Base-by-base conservation (phyloP, 1,139 yeast genomes). In the Kodamaea anthophila region DNA sequence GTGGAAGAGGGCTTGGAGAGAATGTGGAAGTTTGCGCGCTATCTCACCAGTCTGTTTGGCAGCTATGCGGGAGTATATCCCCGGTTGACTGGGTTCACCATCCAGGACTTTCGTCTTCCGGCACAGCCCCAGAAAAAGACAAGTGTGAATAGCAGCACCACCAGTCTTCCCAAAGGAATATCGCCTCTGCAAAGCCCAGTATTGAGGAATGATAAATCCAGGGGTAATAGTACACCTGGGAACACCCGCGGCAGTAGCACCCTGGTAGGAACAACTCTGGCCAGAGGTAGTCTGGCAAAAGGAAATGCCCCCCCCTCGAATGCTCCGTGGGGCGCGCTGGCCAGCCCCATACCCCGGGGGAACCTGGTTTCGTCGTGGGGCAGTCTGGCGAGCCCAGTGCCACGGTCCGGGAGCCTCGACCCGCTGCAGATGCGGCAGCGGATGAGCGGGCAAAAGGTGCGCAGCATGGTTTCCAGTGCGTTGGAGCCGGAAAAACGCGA, bases 21-120 rank as follows among this genome's bases (percentile, higher is more conserved):
- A 37, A 42, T 60, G 13, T 52, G 56, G 49, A 57, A 56, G 28
- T 86, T 87, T 55, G 60, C 80, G 15, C 73, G 79, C 23, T 72
- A 77, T 16, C 50, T 86, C 26, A 60, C 82, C 11, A 73, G 74
- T 36, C 67, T 80, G 11, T 86, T 70, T 49, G 77, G 82, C 32
- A 74, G 72, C 35, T 81, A 79, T 40, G 77, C 80, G 15, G 79
- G 81, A 0, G 66, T 67, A 32, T 65, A 78, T 30, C 96, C 96
- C 0, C 60, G 59, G 12, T 48, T 87, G 43, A 49, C 47, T 23
- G 72, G 71, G 3, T 51, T 60, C 35, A 42, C 59, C 0, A 27
- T 56, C 8, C 55, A 50, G 21, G 69, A 63, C 15, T 53, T 66
- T 22, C 62, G 58, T 28, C 46, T 66, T 23, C 59, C 65, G 2